Evolutionary conservation across 2,329 filamentous ascomycete species (phyloP).

Genomic region (Chaetomium strumarium): DNA sequence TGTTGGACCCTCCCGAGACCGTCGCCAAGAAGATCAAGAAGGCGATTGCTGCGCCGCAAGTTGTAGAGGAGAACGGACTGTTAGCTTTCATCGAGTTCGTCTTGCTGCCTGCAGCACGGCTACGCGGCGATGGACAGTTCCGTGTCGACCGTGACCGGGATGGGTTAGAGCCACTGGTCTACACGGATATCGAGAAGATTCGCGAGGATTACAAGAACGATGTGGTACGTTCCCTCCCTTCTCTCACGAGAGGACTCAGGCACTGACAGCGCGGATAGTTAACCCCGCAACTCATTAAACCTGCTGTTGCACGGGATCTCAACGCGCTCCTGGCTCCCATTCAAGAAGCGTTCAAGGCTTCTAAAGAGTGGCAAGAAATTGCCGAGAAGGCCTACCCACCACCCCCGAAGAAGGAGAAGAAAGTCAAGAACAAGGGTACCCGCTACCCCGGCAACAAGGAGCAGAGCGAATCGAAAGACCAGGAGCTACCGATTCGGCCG

Average conservation of each 20-base stretch:
- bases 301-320: slow-evolving; percentile 70
- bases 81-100: slow-evolving; percentile 83
- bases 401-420: slow-evolving; percentile 65
- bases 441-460: slow-evolving; percentile 48
- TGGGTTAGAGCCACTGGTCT: slow-evolving; percentile 66
- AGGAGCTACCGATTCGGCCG: slow-evolving; percentile 15
- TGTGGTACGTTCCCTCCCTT: slow-evolving; percentile 49
- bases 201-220: slow-evolving; percentile 77
- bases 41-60: slow-evolving; percentile 68
- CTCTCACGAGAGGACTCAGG: background rate
- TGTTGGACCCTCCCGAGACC: slow-evolving; percentile 71
- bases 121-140: slow-evolving; percentile 59
- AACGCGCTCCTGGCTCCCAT: slow-evolving; percentile 72
- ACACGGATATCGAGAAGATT: slow-evolving; percentile 68
- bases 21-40: slow-evolving; percentile 83
- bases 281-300: slow-evolving; percentile 81
- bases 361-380: slow-evolving; percentile 73
- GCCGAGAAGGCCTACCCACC: slow-evolving; percentile 77
- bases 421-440: slow-evolving; percentile 69
- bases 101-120: slow-evolving; percentile 67
- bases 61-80: slow-evolving; percentile 79
- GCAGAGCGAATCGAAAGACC: slow-evolving; percentile 8
- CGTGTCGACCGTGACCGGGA: slow-evolving; percentile 60
- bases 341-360: slow-evolving; percentile 62
- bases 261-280: slow-evolving; percentile 41